phyloP scores from a whole-genome alignment of 192 early-diverging fungal species.

The Backusella circina region DNA sequence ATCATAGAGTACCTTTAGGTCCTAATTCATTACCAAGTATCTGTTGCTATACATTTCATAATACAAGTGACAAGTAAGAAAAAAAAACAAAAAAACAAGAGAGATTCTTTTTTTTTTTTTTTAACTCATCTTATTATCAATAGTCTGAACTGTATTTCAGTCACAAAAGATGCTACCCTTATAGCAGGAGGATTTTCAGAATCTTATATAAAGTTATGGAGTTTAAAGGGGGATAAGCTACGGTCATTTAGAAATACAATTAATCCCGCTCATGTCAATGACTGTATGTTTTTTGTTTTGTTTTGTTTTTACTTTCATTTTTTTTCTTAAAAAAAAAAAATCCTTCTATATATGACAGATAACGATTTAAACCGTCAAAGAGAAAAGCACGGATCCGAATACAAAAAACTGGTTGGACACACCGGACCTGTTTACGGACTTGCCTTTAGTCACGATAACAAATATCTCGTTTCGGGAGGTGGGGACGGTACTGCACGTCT shows the following conservation, averaged over 20 bases:
- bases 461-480: constrained; percentile 82
- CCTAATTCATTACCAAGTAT: constrained; percentile 77
- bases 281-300: neutral
- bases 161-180: constrained; percentile 79
- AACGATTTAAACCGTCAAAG: constrained; percentile 11
- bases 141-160: constrained; percentile 77
- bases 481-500: constrained; percentile 91
- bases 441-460: constrained; percentile 82
- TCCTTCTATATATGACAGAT: neutral
- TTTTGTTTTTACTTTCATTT: neutral
- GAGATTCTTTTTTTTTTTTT: neutral
- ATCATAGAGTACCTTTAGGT: constrained; percentile 68
- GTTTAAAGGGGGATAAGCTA: constrained; percentile 74
- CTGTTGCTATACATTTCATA: constrained; percentile 96
- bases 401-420: constrained; percentile 80
- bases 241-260: neutral
- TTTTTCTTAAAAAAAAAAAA: too few relatives aligned
- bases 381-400: constrained; percentile 55
- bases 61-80: constrained; percentile 66
- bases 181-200: constrained; percentile 93
- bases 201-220: constrained; percentile 92
- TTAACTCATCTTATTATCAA: neutral
- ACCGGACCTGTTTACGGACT: constrained; percentile 87
- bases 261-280: constrained; percentile 31
- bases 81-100: neutral